A percentile compares a stretch with the other conserved stretches of the same genome.
phyloP scores from a whole-genome alignment of 306 rosid genomes.

The Cajanus cajan region DNA sequence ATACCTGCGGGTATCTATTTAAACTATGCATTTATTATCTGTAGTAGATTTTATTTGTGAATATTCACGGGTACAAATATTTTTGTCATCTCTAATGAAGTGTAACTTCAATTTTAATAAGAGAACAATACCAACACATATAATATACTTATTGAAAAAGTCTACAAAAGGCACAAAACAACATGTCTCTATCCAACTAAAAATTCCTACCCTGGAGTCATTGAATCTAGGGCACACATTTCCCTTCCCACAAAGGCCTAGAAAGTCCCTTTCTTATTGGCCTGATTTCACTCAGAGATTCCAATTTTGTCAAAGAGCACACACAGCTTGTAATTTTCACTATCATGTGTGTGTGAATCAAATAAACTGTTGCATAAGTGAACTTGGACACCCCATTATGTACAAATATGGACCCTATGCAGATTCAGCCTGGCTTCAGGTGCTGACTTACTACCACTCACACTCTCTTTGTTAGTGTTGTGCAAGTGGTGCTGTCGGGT shows the following conservation, averaged over 20 bases:
- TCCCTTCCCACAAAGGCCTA: constrained; percentile 14
- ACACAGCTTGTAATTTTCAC: not conserved
- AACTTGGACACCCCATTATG: constrained; percentile 35
- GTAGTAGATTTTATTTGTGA: too few relatives aligned
- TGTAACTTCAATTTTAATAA: too few relatives aligned
- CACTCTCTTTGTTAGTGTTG: constrained; percentile 26
- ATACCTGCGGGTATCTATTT: too few relatives aligned
- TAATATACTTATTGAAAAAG: not conserved
- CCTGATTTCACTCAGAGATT: constrained; percentile 31
- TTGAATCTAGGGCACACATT: constrained; percentile 31
- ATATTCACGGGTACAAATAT: too few relatives aligned
- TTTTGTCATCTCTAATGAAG: too few relatives aligned
- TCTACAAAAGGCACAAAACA: not conserved
- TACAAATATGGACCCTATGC: constrained; percentile 33
- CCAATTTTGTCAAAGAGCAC: constrained; percentile 37
- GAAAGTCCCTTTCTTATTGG: constrained; percentile 34
- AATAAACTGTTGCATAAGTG: constrained; percentile 6
- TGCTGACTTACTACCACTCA: constrained; percentile 39
- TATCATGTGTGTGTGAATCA: not conserved
- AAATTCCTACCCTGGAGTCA: not conserved
- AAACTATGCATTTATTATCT: too few relatives aligned
- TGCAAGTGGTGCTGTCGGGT: constrained; percentile 29
- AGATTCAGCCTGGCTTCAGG: constrained; percentile 7
- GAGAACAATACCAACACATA: too few relatives aligned
- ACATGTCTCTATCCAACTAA: constrained; percentile 25